Percentiles rank a stretch among this genome's conserved stretches.
These are phyloP conservation scores for Zasmidium cellare DNA, from an alignment of 2,329 filamentous ascomycete genomes.

Conservation along the genomic window DNA sequence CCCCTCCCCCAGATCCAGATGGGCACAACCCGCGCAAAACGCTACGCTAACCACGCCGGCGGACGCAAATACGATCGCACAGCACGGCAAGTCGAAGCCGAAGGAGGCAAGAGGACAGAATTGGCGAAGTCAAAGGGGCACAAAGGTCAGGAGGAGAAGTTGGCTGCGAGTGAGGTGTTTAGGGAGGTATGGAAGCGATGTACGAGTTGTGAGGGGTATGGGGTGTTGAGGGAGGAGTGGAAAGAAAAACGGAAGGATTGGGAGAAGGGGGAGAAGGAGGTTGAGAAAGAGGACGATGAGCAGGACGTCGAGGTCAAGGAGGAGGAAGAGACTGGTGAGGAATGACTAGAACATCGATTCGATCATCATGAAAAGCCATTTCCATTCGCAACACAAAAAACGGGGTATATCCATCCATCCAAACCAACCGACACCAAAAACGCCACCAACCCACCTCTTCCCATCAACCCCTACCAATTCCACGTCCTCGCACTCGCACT, in stretches of 20 bases:
- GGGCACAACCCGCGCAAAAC: conserved; percentile 61
- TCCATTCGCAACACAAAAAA: background rate
- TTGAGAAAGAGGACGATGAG: conserved; percentile 10
- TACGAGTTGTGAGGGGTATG: conserved; percentile 47
- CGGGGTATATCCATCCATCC: background rate
- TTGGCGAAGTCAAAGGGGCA: conserved; percentile 48
- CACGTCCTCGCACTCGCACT: conserved; percentile 86
- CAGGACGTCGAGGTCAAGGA: background rate
- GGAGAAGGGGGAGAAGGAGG: conserved; percentile 28
- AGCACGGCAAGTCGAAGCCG: conserved; percentile 33
- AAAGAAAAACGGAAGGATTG: conserved; percentile 49
- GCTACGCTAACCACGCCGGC: conserved; percentile 34
- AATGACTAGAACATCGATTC: no score
- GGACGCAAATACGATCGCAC: conserved; percentile 56
- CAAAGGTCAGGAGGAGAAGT: conserved; percentile 51
- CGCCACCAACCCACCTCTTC: background rate
- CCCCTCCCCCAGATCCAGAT: conserved; percentile 52
- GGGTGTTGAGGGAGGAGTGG: conserved; percentile 47
- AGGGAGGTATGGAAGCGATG: conserved; percentile 51
- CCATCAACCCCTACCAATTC: conserved; percentile 70
- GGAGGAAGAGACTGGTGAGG: no score
- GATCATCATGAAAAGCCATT: no score
- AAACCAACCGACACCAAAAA: background rate
- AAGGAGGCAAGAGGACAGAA: conserved; percentile 31
- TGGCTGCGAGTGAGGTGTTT: conserved; percentile 52